These are phyloP conservation scores for Cladosporium sp. DNA, from an alignment of 2,329 filamentous ascomycete genomes.

Conservation along the genomic window DNA sequence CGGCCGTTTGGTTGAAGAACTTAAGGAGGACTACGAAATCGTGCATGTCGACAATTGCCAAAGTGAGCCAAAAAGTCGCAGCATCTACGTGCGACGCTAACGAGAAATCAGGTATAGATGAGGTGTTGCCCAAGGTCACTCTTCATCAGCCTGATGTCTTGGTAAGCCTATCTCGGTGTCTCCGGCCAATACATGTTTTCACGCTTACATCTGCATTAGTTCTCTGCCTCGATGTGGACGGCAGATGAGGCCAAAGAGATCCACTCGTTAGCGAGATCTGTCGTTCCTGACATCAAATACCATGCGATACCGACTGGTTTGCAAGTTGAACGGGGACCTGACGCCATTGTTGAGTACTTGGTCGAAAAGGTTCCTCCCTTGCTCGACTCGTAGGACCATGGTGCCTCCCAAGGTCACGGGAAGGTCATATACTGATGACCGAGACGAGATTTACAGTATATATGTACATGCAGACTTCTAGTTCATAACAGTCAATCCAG, in stretches of 20 bases:
- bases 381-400: background rate
- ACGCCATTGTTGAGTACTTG: conserved; percentile 52
- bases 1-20: conserved; percentile 55
- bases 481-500: too few species aligned
- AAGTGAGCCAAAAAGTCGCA: conserved; percentile 37
- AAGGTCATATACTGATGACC: too few species aligned
- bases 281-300: conserved; percentile 46
- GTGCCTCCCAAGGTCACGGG: too few species aligned
- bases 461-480: too few species aligned
- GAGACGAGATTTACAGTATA: background rate
- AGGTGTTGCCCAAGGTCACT: background rate
- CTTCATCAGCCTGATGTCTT: conserved; percentile 25
- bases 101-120: background rate
- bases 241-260: conserved; percentile 44
- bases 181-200: background rate
- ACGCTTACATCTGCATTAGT: conserved; percentile 36
- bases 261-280: conserved; percentile 6
- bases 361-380: conserved; percentile 37
- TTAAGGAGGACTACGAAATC: conserved; percentile 62
- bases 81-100: background rate
- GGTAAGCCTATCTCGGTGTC: conserved; percentile 35
- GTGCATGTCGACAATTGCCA: conserved; percentile 59
- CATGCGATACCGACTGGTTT: conserved; percentile 53
- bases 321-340: conserved; percentile 50
- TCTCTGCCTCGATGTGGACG: conserved; percentile 59